phyloP scores from a whole-genome alignment of 352 stramenopile genomes.

The Pythium coloratum region DNA sequence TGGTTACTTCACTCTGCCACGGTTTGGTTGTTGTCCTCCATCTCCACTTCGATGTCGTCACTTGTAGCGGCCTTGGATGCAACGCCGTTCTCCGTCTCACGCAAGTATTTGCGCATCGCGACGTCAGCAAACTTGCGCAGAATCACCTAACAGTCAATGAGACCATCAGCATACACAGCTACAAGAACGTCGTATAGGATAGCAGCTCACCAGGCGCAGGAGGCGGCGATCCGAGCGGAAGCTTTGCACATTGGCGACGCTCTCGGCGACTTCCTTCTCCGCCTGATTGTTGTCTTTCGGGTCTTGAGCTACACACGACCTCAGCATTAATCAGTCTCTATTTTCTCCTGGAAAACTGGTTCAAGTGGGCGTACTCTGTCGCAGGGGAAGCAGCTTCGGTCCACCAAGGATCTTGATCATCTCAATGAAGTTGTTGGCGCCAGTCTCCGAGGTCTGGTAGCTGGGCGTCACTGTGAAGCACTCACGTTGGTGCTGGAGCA shows the following conservation, averaged over 20 bases:
- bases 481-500: slow-evolving; percentile 41
- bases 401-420: slow-evolving; percentile 58
- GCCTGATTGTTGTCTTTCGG: slow-evolving; percentile 50
- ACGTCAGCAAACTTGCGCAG: slow-evolving; percentile 67
- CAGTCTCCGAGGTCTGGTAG: slow-evolving; percentile 43
- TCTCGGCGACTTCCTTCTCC: slow-evolving; percentile 57
- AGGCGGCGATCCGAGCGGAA: slow-evolving; percentile 80
- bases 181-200: too few relatives aligned
- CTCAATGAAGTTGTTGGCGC: slow-evolving; percentile 53
- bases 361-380: slow-evolving; percentile 34
- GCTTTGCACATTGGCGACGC: slow-evolving; percentile 72
- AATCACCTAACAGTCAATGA: slow-evolving; percentile 42
- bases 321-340: not conserved
- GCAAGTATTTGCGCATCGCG: slow-evolving; percentile 64
- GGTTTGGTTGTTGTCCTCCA: slow-evolving; percentile 25
- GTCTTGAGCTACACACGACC: slow-evolving; percentile 34
- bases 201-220: slow-evolving; percentile 50
- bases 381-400: slow-evolving; percentile 60
- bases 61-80: not conserved
- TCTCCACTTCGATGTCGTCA: slow-evolving; percentile 8
- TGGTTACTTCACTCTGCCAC: not conserved
- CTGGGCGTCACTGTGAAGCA: slow-evolving; percentile 51
- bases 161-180: not conserved
- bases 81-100: slow-evolving; percentile 33
- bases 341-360: too few relatives aligned